phyloP scores from a whole-genome alignment of 345 rosid genomes.

The Dovyalis caffra region DNA sequence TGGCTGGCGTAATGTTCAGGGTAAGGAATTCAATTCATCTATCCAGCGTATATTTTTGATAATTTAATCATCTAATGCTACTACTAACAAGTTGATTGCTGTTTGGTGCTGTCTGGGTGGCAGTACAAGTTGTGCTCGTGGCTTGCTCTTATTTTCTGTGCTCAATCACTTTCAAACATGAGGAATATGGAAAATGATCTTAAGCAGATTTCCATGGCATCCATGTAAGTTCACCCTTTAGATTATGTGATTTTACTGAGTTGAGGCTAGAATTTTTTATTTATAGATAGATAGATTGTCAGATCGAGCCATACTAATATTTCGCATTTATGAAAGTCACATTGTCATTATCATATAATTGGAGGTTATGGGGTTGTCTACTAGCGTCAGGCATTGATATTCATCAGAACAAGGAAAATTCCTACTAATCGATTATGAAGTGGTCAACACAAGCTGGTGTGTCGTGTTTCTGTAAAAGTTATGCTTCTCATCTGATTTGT shows the following conservation, averaged over 20 bases:
- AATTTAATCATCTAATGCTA: not conserved
- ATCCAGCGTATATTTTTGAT: not conserved
- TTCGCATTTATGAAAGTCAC: not conserved
- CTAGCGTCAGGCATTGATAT: not conserved
- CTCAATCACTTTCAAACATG: slow-evolving; percentile 89
- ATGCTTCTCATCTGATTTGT: not conserved
- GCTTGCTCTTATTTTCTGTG: slow-evolving; percentile 91
- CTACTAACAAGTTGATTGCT: not conserved
- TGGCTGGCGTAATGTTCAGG: slow-evolving; percentile 94
- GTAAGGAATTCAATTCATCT: slow-evolving; percentile 21
- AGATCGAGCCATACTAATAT: not conserved
- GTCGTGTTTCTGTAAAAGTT: not conserved
- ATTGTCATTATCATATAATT: not conserved
- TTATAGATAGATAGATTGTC: not conserved
- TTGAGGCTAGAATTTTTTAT: too few relatives aligned
- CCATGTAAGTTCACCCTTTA: slow-evolving; percentile 60
- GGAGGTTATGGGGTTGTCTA: not conserved
- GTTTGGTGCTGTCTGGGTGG: not conserved
- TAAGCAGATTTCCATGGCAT: slow-evolving; percentile 96
- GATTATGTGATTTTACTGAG: not conserved
- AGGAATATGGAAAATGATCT: slow-evolving; percentile 87
- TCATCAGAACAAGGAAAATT: not conserved
- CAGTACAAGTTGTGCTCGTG: slow-evolving; percentile 98
- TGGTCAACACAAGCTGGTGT: not conserved
- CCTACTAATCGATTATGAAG: not conserved